Percentiles rank a stretch among this genome's conserved stretches.
Conservation (phyloP, 768 basidiomycete genomes). For the Kwoniella dendrophila region DNA sequence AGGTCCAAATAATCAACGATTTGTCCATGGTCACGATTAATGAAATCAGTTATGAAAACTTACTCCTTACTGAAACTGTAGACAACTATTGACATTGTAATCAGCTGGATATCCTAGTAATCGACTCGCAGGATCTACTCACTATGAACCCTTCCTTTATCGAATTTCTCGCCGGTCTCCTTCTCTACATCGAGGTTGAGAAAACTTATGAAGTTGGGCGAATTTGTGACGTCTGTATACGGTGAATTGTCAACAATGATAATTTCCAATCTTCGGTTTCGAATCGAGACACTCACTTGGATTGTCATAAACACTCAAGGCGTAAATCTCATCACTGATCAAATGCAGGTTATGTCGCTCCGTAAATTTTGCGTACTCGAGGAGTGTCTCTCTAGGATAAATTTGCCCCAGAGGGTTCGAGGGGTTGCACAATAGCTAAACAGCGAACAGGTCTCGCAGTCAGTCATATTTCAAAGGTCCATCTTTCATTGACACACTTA, state of each 20-base stretch:
- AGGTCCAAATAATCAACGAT: no score
- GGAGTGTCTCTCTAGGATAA: not conserved
- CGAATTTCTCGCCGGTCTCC: not conserved
- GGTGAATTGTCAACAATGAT: not conserved
- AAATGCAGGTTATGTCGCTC: not conserved
- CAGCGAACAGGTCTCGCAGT: no score
- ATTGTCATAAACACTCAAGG: not conserved
- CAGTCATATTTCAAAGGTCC: not conserved
- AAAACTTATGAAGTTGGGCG: not conserved
- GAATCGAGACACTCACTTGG: no score
- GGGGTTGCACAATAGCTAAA: not conserved
- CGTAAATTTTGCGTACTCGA: not conserved
- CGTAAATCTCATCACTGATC: not conserved
- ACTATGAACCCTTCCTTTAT: not conserved
- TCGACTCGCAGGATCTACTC: not conserved
- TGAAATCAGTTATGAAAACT: not conserved
- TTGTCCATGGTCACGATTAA: no score
- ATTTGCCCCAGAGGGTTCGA: not conserved
- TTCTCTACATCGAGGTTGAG: not conserved
- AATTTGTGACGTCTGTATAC: not conserved
- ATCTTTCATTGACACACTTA: no score
- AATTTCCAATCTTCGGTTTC: no score
- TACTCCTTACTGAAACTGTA: not conserved
- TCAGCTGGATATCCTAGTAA: no score
- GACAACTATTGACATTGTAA: not conserved